A percentile compares a stretch with the other conserved stretches of the same genome.
phyloP scores from a whole-genome alignment of 202 grass and related monocot genomes.

The Sporobolus alterniflorus region DNA sequence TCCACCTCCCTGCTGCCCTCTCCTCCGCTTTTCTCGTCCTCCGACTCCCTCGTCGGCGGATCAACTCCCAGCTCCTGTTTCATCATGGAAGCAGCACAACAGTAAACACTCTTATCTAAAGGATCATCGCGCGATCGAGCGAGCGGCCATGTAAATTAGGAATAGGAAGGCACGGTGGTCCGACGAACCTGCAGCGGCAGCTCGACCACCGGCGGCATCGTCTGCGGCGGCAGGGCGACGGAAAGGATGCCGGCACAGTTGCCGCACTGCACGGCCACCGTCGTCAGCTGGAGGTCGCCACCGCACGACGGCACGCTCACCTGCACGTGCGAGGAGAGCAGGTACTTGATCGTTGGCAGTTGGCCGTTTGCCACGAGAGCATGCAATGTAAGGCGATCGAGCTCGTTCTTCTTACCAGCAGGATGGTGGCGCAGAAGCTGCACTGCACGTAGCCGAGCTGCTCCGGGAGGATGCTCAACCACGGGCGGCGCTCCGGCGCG shows the following conservation, averaged over 20 bases:
- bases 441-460: slow-evolving; percentile 86
- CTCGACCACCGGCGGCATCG: slow-evolving; percentile 18
- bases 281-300: slow-evolving; percentile 55
- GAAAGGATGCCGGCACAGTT: slow-evolving; percentile 72
- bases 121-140: neutral
- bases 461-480: slow-evolving; percentile 44
- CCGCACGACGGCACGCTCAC: slow-evolving; percentile 58
- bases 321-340: slow-evolving; percentile 25
- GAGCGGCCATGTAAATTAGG: neutral
- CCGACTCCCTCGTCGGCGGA: slow-evolving; percentile 41
- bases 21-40: slow-evolving; percentile 42
- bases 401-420: slow-evolving; percentile 43
- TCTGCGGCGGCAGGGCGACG: slow-evolving; percentile 42
- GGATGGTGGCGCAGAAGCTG: slow-evolving; percentile 65
- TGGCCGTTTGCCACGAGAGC: neutral
- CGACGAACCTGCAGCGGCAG: slow-evolving; percentile 54
- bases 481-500: slow-evolving; percentile 7
- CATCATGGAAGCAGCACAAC: neutral
- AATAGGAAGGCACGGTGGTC: neutral
- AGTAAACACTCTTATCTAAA: neutral
- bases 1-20: slow-evolving; percentile 22
- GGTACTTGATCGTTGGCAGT: neutral
- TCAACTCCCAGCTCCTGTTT: slow-evolving; percentile 43
- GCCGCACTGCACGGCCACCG: slow-evolving; percentile 83
- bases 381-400: neutral